Percentiles rank a stretch among this genome's conserved stretches.
phyloP scores from a whole-genome alignment of 768 basidiomycete species.

The Austroboletus festivus region DNA sequence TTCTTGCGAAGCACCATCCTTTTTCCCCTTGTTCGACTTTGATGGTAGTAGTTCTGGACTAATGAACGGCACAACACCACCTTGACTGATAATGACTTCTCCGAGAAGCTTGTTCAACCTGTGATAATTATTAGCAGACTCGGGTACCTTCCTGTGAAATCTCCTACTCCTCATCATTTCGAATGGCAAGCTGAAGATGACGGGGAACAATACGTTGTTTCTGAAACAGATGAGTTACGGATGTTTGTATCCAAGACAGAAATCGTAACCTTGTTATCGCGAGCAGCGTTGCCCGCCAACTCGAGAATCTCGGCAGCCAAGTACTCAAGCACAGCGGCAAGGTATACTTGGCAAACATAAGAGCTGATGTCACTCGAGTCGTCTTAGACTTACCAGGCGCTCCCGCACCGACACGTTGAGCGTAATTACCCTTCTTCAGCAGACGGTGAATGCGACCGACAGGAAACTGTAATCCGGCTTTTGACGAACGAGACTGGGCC shows the following conservation, averaged over 20 bases:
- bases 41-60: slow-evolving; percentile 46
- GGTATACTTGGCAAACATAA: slow-evolving; percentile 52
- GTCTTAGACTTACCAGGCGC: slow-evolving; percentile 51
- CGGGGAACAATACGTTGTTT: slow-evolving; percentile 81
- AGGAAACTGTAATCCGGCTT: slow-evolving; percentile 68
- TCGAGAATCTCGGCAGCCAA: slow-evolving; percentile 85
- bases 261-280: slow-evolving; percentile 61
- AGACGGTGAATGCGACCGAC: slow-evolving; percentile 82
- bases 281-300: slow-evolving; percentile 75
- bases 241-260: background rate
- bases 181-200: slow-evolving; percentile 72
- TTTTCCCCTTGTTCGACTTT: slow-evolving; percentile 46
- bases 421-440: slow-evolving; percentile 71
- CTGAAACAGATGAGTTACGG: slow-evolving; percentile 12
- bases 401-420: slow-evolving; percentile 64
- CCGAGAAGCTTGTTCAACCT: slow-evolving; percentile 58
- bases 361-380: background rate
- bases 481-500: slow-evolving; percentile 64
- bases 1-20: slow-evolving; percentile 49
- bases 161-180: slow-evolving; percentile 70
- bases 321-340: slow-evolving; percentile 85
- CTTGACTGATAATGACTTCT: slow-evolving; percentile 68
- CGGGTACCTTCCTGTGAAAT: background rate
- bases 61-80: slow-evolving; percentile 73
- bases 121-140: background rate